phyloP scores from a whole-genome alignment of 768 basidiomycete genomes.

The Glaciozyma martinii region DNA sequence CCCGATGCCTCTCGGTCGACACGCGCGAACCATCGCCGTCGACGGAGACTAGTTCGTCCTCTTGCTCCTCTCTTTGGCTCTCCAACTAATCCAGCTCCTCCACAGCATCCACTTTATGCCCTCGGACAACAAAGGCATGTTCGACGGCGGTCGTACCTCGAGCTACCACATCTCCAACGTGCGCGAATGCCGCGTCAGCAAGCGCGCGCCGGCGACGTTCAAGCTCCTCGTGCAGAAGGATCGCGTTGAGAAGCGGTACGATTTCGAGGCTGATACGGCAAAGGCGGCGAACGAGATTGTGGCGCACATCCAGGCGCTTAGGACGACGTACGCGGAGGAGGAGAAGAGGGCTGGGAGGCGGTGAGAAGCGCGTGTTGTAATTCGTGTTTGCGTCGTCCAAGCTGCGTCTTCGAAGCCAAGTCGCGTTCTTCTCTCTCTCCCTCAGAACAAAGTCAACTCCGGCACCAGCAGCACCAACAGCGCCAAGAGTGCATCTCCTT shows the following conservation, averaged over 20 bases:
- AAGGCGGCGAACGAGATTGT: conserved; percentile 60
- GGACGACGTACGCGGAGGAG: conserved; percentile 1
- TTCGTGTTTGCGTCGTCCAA: no score
- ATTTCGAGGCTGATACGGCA: conserved; percentile 88
- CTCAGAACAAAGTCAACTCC: no score
- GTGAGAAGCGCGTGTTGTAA: no score
- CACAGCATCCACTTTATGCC: conserved; percentile 12
- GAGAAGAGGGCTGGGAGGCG: background rate
- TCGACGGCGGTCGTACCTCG: conserved; percentile 79
- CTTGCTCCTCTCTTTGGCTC: conserved; percentile 40
- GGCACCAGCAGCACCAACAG: no score
- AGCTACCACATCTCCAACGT: conserved; percentile 89
- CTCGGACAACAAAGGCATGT: conserved; percentile 48
- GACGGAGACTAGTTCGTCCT: conserved; percentile 65
- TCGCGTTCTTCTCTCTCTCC: no score
- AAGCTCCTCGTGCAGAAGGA: conserved; percentile 72
- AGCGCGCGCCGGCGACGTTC: conserved; percentile 71
- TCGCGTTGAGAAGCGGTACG: conserved; percentile 70
- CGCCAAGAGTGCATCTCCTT: no score
- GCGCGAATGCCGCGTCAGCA: conserved; percentile 68
- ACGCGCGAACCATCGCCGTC: conserved; percentile 82
- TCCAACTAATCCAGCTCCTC: conserved; percentile 41
- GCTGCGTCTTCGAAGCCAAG: no score
- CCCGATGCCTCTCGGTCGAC: conserved; percentile 83
- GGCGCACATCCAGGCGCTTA: conserved; percentile 3